Conservation (phyloP, 1,139 yeast species). For the Hansenula lynferdii region DNA sequence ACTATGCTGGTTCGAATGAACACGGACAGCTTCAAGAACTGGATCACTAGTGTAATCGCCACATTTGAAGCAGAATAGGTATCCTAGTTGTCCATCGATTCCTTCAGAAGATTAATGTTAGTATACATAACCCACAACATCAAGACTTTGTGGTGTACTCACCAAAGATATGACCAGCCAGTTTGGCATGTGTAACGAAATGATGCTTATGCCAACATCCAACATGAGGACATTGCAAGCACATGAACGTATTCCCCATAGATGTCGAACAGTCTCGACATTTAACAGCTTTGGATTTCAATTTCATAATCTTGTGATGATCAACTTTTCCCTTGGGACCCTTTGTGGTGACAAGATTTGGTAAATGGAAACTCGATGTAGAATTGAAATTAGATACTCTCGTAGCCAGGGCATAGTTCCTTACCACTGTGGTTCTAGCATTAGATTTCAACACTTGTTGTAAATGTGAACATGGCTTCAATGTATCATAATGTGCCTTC, state of each 20-base stretch:
- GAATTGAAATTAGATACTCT: slow-evolving; percentile 36
- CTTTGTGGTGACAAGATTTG: slow-evolving; percentile 6
- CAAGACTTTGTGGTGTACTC: no score
- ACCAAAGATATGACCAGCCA: slow-evolving; percentile 69
- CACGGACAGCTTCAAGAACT: slow-evolving; percentile 46
- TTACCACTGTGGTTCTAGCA: slow-evolving; percentile 50
- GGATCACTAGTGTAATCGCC: slow-evolving; percentile 64
- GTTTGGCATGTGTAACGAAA: slow-evolving; percentile 55
- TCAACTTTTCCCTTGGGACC: slow-evolving; percentile 30
- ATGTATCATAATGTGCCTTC: slow-evolving; percentile 11
- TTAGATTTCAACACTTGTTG: slow-evolving; percentile 47
- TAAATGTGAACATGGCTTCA: slow-evolving; percentile 52
- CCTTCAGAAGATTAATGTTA: slow-evolving; percentile 14
- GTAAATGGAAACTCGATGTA: slow-evolving; percentile 22
- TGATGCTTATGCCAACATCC: slow-evolving; percentile 66
- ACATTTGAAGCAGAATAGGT: slow-evolving; percentile 75
- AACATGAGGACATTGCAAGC: slow-evolving; percentile 79
- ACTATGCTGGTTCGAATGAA: background rate
- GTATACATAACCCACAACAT: no score
- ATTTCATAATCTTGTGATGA: slow-evolving; percentile 30
- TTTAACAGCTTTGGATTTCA: slow-evolving; percentile 39
- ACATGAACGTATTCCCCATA: slow-evolving; percentile 43
- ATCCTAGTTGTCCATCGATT: slow-evolving; percentile 53
- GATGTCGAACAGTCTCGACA: slow-evolving; percentile 43
- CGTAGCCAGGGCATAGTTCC: slow-evolving; percentile 56